Conservation (phyloP, 768 basidiomycete species). For the Tricholoma sp. region DNA sequence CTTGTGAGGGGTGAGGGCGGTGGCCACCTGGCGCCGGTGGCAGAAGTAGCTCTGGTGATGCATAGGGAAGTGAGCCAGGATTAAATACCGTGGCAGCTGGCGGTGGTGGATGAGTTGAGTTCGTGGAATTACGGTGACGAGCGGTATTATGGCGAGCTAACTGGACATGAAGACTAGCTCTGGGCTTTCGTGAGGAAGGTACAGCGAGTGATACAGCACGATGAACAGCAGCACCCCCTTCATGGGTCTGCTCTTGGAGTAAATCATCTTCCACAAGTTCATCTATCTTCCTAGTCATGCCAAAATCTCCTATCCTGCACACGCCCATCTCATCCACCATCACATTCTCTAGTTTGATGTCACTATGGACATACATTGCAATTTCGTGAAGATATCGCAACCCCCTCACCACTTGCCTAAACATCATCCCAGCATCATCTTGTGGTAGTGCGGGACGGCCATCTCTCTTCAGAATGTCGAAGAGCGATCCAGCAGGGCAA, state of each 20-base stretch:
- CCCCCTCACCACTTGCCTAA: constrained; percentile 80
- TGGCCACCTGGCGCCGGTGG: constrained; percentile 41
- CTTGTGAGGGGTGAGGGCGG: constrained; percentile 67
- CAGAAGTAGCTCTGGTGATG: constrained; percentile 80
- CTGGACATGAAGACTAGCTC: constrained; percentile 18
- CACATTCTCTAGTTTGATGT: constrained; percentile 96
- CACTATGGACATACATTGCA: constrained; percentile 79
- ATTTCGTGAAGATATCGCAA: constrained; percentile 79
- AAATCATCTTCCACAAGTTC: constrained; percentile 33
- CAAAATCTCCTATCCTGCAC: constrained; percentile 86
- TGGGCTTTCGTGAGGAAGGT: constrained; percentile 33
- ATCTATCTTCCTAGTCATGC: constrained; percentile 67
- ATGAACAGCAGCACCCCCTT: constrained; percentile 23
- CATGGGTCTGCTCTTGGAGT: constrained; percentile 17
- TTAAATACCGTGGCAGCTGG: constrained; percentile 36
- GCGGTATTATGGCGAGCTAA: constrained; percentile 26
- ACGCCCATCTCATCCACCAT: constrained; percentile 84
- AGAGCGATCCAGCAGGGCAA: constrained; percentile 82
- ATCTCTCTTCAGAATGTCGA: constrained; percentile 74
- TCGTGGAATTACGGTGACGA: constrained; percentile 40
- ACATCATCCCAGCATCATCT: constrained; percentile 81
- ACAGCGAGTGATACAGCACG: constrained; percentile 36
- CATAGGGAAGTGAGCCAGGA: constrained; percentile 87
- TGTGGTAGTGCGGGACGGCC: constrained; percentile 63
- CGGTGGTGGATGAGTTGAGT: constrained; percentile 19